Evolutionary conservation across 306 rosid genomes (phyloP), one percentile per base, ranked within the genome.

Genomic region (Lablab purpureus): DNA sequence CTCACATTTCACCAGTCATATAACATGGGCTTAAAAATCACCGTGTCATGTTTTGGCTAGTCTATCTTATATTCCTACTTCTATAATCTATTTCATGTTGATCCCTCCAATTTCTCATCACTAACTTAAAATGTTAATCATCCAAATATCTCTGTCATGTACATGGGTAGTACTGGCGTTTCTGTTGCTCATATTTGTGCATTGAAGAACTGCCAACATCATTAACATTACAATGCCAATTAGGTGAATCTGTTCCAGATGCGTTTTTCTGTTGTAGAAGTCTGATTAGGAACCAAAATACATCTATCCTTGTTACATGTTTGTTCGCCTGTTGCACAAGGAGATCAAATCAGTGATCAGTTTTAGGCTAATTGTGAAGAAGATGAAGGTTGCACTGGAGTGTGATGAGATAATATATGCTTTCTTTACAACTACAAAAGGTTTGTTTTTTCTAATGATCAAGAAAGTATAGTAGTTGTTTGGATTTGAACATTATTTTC

Each of bases 241-340:
- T 75, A 56, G 78, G 59, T 64, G 86, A 47, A 60, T 91, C 91
- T 40, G 75, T 71, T 58, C 41, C 87, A 8, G 77, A 37, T 10
- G 66, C 43, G 36, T 55, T 77, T 73, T 84, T 71, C 76, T 86
- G 87, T 74, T 89, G 92, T 18, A 90, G 85, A 85, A 90, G 88
- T 74, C 64, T 86, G 58, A 89, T 79, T 40, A 94, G 92, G 41
- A 89, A 94, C 96, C 85, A 87, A 41, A 91, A 88, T 51, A 91
- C 84, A 19, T 91, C 91, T 66, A 89, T 85, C 85, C 97, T 94
- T 36, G 94, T 91, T 58, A 89, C 81, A 58, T 80, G 86, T 80
- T 81, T 76, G 27, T 75, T 84, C 21, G 89, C 87, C 96, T 91
- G 91, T 73, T 67, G 18, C 56, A 60, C 45, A 68, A 74, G 63